Evolutionary conservation across 2,329 filamentous ascomycete genomes (phyloP).

Genomic region (Aureobasidium lini): DNA sequence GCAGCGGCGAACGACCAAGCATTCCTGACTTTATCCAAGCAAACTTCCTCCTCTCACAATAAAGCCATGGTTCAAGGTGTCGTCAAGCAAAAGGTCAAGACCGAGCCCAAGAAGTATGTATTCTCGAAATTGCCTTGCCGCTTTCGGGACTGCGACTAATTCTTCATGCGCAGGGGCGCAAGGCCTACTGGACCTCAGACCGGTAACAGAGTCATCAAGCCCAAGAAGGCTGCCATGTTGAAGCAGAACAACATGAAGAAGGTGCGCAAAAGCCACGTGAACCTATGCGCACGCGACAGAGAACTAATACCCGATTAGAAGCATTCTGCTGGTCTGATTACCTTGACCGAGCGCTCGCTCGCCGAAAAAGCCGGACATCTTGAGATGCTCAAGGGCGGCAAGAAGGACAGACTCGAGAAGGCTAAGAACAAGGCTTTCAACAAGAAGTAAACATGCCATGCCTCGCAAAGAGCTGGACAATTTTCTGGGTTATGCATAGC

Average conservation of each 20-base stretch:
- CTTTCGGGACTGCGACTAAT: background rate
- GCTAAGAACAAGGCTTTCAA: slow-evolving; percentile 2
- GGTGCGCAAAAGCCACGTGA: slow-evolving; percentile 29
- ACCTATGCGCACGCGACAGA: background rate
- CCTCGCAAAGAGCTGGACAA: background rate
- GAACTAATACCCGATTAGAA: slow-evolving; percentile 36
- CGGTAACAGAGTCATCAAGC: slow-evolving; percentile 56
- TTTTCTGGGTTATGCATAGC: slow-evolving; percentile 4
- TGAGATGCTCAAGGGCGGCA: slow-evolving; percentile 59
- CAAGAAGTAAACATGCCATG: background rate
- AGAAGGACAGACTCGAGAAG: slow-evolving; percentile 44
- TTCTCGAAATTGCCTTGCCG: background rate
- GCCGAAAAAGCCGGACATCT: slow-evolving; percentile 62
- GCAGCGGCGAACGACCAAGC: background rate
- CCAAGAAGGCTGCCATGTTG: slow-evolving; percentile 55
- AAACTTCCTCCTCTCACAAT: background rate
- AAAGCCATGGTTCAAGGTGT: slow-evolving; percentile 17
- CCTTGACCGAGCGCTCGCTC: slow-evolving; percentile 59
- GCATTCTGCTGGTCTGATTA: slow-evolving; percentile 53
- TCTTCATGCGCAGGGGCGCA: background rate
- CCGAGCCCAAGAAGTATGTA: slow-evolving; percentile 15
- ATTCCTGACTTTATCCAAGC: slow-evolving; percentile 2
- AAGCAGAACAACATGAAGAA: slow-evolving; percentile 57
- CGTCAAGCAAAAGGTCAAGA: slow-evolving; percentile 15
- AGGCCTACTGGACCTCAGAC: slow-evolving; percentile 22